Evolutionary conservation across 2,329 filamentous ascomycete genomes (phyloP), one percentile per base, ranked within the genome.

Genomic region (Ascocoryne sarcoides): DNA sequence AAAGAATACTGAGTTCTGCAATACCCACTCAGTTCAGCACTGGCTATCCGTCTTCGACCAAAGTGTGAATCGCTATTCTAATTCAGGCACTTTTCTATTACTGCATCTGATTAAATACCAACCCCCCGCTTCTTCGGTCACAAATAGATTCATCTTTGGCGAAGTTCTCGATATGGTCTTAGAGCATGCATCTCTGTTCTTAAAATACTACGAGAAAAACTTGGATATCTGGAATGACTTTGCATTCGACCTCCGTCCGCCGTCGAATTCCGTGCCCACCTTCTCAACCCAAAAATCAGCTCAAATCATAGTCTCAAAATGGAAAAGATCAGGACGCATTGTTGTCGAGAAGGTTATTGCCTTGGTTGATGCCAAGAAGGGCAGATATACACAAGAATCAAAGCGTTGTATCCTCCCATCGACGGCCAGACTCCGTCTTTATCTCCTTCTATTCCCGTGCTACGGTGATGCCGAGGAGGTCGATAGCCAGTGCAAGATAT

Each of bases 31-130:
- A 34, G 45, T 47, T 18, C 35, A 35, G 31, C 45, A 45, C 16
- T 45, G 43, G 43, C 36, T 45, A 8, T 39, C 40, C 10, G 21
- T 43, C 28, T 40, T 43, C 5, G 40, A 20, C 9, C 30, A 40
- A 9, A 37, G 16, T 17, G 17, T 41, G 20, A 19, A 23, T 21
- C 30, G n/a, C 14, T 46, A 43, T 16, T 12, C 2, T 19, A 3
- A 10, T 30, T 43, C 40, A 14, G 40, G 37, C 14, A 43, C 40
- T 10, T 19, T 40, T 10, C 20, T 12, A 20, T 16, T 46, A 29
- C 15, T 44, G 10, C 10, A 33, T 12, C 12, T 26, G 23, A 12
- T 26, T 26, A 7, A 26, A 7, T 12, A 26, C 23, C 7, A 26
- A 7, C 7, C 12, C 12, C 23, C 23, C 12, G 23, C 12, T 7